Base-by-base conservation (phyloP, 495 filamentous ascomycete genomes). In the Rhizodiscina lignyota region DNA sequence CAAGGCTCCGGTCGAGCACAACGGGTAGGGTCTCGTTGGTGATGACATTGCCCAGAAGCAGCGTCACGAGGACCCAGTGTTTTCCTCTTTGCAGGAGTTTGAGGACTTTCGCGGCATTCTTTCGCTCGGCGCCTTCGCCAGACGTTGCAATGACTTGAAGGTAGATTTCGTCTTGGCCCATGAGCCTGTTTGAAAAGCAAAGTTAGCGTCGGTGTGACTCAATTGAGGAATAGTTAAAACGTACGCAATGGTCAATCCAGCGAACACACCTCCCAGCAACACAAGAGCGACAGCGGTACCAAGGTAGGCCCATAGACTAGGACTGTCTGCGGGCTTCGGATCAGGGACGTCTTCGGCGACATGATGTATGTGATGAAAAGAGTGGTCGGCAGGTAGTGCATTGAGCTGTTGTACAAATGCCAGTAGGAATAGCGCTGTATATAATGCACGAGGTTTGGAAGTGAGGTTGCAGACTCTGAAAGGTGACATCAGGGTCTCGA, bases 21-120 rank as follows among this genome's bases (percentile, higher is more conserved):
- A 97, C 92, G 18, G 89, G 89, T 5, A 97, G 68, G 0, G 89
- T 89, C 59, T 96, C 89, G 56, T 97, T 97, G 34, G 92, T 93
- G 47, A 97, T 94, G 49, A 96, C 89, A 58, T 97, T 97, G 46
- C 83, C 81, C 33, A 97, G 61, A 3, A 97, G 69, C 21, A 97
- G 62, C 10, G 89, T 97, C 21, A 97, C 89, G 36, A 97, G 63
- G n/a, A 97, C 89, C 89, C 89, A 97, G 56, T 97, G 89, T 49
- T 97, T 97, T 28, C 89, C 91, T 31, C 69, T 74, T 39, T 87
- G 74, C 30, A 97, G 55, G 12, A 97, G 63, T 18, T 71, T 68
- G 40, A 85, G 68, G 1, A 97, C 89, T 41, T 70, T 76, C 18
- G 64, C 68, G 2, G 89, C 91, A 51, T 94, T 78, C 47, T 76